A percentile compares a stretch with the other conserved stretches of the same genome.
These are phyloP conservation scores for Hypoxylon sp. DNA, from an alignment of 2,329 filamentous ascomycete species.

Conservation along the genomic window DNA sequence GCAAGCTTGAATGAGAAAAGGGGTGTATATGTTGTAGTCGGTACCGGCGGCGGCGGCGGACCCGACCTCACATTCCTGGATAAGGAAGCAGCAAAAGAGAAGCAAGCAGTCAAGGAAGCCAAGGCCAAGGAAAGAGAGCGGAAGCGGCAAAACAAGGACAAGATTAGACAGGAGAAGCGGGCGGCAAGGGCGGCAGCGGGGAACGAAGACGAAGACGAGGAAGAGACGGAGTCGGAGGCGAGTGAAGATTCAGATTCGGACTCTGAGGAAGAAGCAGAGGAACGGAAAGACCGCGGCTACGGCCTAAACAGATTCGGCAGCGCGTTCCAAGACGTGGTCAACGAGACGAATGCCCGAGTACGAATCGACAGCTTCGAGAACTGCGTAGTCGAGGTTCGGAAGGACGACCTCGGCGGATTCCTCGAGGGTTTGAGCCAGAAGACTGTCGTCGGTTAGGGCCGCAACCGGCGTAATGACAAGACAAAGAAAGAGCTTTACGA, in stretches of 20 bases:
- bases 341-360: slow-evolving; percentile 88
- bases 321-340: slow-evolving; percentile 93
- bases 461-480: too few species aligned
- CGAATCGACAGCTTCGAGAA: slow-evolving; percentile 97
- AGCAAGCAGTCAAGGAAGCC: slow-evolving; percentile 67
- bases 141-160: slow-evolving; percentile 62
- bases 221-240: slow-evolving; percentile 59
- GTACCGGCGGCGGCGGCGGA: slow-evolving; percentile 85
- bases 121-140: slow-evolving; percentile 70
- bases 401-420: slow-evolving; percentile 91
- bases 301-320: slow-evolving; percentile 90
- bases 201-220: slow-evolving; percentile 59
- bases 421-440: slow-evolving; percentile 92
- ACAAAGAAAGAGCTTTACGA: too few species aligned
- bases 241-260: slow-evolving; percentile 58
- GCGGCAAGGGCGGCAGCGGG: slow-evolving; percentile 64
- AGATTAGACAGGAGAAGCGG: slow-evolving; percentile 67
- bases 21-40: slow-evolving; percentile 90
- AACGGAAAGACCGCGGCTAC: slow-evolving; percentile 68
- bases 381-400: slow-evolving; percentile 96
- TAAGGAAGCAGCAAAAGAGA: slow-evolving; percentile 69
- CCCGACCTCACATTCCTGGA: slow-evolving; percentile 75
- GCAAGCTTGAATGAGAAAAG: slow-evolving; percentile 87
- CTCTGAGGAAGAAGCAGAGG: slow-evolving; percentile 63
- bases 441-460: slow-evolving; percentile 71